A percentile compares a stretch with the other conserved stretches of the same genome.
phyloP scores from a whole-genome alignment of 2,329 filamentous ascomycete species.

The Scytalidium sp. region DNA sequence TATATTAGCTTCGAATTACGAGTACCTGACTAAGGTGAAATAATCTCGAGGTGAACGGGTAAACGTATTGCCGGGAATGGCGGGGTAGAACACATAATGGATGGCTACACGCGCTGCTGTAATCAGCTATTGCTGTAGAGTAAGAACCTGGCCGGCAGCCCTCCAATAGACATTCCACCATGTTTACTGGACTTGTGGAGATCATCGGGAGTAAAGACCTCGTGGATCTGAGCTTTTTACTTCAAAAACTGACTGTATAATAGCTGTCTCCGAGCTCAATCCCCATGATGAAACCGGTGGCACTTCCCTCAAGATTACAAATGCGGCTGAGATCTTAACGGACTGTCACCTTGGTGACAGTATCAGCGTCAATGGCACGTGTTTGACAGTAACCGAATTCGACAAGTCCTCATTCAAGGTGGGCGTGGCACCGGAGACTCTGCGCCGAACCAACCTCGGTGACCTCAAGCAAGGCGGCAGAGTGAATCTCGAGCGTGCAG shows the following conservation, averaged over 20 bases:
- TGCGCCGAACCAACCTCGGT: conserved; percentile 94
- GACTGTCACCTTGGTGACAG: conserved; percentile 89
- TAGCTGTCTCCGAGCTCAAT: conserved; percentile 82
- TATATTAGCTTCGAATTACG: not conserved
- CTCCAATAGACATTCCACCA: conserved; percentile 34
- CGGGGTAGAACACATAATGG: not conserved
- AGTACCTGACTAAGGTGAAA: not conserved
- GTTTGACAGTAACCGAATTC: conserved; percentile 85
- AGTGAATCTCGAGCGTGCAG: conserved; percentile 93
- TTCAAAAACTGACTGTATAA: conserved; percentile 11
- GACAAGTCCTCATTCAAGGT: conserved; percentile 70
- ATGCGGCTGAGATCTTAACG: conserved; percentile 67
- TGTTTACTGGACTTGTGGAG: conserved; percentile 97
- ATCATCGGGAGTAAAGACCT: conserved; percentile 76
- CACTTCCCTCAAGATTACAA: conserved; percentile 83
- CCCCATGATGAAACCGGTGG: conserved; percentile 79
- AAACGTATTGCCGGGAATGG: not conserved
- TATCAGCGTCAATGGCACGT: conserved; percentile 93
- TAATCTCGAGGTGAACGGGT: not conserved
- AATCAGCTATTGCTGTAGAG: not conserved
- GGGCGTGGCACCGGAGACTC: conserved; percentile 90
- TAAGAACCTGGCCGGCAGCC: not conserved
- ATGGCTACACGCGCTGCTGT: too few relatives aligned
- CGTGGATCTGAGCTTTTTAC: not conserved
- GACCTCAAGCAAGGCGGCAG: conserved; percentile 59